Conservation (phyloP, 441 rosid genomes). For the Rhodomyrtus psidioides region DNA sequence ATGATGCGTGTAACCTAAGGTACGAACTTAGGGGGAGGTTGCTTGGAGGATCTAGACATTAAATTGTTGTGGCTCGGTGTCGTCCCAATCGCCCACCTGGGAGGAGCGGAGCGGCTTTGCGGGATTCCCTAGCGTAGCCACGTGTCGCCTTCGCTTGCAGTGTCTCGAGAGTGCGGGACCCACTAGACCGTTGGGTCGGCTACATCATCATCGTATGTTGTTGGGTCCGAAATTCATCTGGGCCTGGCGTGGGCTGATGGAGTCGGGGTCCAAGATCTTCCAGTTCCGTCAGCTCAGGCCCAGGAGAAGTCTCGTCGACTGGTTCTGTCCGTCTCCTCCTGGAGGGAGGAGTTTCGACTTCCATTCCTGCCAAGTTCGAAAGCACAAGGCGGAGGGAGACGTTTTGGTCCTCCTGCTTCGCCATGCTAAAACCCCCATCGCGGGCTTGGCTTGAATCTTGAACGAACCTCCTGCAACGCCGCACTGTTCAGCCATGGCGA, state of each 20-base stretch:
- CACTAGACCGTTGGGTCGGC: no score
- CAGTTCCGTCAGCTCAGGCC: not conserved
- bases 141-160: not conserved
- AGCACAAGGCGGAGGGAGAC: not conserved
- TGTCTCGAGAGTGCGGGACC: not conserved
- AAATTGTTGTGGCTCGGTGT: not conserved
- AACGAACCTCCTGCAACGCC: not conserved
- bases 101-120: not conserved
- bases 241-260: not conserved
- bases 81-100: not conserved
- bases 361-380: not conserved
- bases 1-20: not conserved
- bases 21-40: not conserved
- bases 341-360: not conserved
- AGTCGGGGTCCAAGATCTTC: not conserved
- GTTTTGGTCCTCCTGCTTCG: not conserved
- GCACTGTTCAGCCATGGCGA: conserved; percentile 17
- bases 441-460: not conserved
- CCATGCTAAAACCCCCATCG: not conserved
- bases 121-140: not conserved
- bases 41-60: not conserved
- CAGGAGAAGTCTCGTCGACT: not conserved
- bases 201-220: not conserved
- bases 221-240: not conserved
- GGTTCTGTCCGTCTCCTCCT: not conserved